A percentile compares a stretch with the other conserved stretches of the same genome.
Conservation (phyloP, 106 monocot genomes). For the Posidonia australis region DNA sequence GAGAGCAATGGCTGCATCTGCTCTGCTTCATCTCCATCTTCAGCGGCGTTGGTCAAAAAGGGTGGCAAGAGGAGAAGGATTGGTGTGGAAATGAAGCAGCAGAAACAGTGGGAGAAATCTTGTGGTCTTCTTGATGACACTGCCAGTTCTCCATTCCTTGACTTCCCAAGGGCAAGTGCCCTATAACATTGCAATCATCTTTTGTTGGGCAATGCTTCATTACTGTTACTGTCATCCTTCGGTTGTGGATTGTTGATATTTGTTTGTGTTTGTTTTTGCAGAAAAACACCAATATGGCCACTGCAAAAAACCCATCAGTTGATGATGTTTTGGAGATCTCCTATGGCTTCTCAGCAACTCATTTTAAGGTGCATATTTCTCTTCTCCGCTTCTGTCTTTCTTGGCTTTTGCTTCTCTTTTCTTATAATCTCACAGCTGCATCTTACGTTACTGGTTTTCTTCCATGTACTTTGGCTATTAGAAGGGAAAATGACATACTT, state of each 20-base stretch:
- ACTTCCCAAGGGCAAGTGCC: not conserved
- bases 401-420: not conserved
- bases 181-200: not conserved
- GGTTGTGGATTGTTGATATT: too few species aligned
- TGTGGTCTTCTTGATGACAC: slow-evolving; percentile 57
- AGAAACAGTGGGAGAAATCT: slow-evolving; percentile 1
- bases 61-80: slow-evolving; percentile 39
- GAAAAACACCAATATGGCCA: slow-evolving; percentile 8
- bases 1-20: slow-evolving; percentile 2
- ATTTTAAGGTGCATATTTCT: slow-evolving; percentile 43
- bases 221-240: not conserved
- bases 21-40: slow-evolving; percentile 1
- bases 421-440: too few species aligned
- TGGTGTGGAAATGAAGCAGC: slow-evolving; percentile 7
- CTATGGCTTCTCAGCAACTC: slow-evolving; percentile 65
- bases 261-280: slow-evolving; percentile 15
- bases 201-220: not conserved
- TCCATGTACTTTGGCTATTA: too few species aligned
- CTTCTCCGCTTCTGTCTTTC: not conserved
- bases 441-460: too few species aligned
- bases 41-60: not conserved
- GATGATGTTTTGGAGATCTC: slow-evolving; percentile 46
- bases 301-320: slow-evolving; percentile 5
- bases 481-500: too few species aligned
- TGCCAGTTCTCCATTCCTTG: slow-evolving; percentile 61